These are phyloP conservation scores for Coemansia sp. DNA, from an alignment of 192 early-diverging fungal species.

Conservation along the genomic window DNA sequence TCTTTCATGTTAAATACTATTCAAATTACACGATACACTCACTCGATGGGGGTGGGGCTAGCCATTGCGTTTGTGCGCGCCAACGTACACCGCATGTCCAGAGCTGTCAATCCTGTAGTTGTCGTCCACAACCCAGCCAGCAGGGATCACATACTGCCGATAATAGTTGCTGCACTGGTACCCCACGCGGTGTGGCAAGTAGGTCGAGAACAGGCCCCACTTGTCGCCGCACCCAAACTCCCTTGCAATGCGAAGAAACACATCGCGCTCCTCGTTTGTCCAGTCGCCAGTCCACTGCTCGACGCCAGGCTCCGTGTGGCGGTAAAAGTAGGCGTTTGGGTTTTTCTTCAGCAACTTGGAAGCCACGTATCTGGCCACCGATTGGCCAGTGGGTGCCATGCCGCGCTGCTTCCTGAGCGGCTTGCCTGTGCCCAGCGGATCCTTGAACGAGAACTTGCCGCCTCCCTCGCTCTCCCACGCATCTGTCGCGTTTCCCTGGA, in stretches of 20 bases:
- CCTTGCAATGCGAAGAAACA: conserved; percentile 58
- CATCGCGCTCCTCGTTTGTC: conserved; percentile 60
- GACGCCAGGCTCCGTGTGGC: conserved; percentile 72
- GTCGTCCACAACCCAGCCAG: conserved; percentile 50
- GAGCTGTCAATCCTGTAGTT: conserved; percentile 45
- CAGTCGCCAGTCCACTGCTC: conserved; percentile 76
- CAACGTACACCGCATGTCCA: conserved; percentile 46
- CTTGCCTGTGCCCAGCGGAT: conserved; percentile 60
- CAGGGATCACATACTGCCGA: conserved; percentile 50
- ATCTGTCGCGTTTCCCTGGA: conserved; percentile 59
- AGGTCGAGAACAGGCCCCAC: conserved; percentile 48
- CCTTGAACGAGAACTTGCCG: conserved; percentile 68
- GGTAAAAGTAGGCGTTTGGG: conserved; percentile 75
- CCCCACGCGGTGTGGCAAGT: conserved; percentile 50
- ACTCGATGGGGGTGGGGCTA: too few species aligned
- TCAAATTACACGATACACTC: too few species aligned
- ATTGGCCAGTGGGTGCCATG: conserved; percentile 36
- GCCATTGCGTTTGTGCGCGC: conserved; percentile 37
- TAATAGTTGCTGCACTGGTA: conserved; percentile 58
- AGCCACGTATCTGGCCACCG: conserved; percentile 54
- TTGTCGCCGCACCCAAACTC: conserved; percentile 52
- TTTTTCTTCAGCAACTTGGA: conserved; percentile 72
- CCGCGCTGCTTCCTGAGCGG: conserved; percentile 21
- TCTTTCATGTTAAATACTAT: too few species aligned
- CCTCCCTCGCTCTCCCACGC: conserved; percentile 78